phyloP scores from a whole-genome alignment of 176 grass and related monocot genomes.

The Musa schizocarpa region DNA sequence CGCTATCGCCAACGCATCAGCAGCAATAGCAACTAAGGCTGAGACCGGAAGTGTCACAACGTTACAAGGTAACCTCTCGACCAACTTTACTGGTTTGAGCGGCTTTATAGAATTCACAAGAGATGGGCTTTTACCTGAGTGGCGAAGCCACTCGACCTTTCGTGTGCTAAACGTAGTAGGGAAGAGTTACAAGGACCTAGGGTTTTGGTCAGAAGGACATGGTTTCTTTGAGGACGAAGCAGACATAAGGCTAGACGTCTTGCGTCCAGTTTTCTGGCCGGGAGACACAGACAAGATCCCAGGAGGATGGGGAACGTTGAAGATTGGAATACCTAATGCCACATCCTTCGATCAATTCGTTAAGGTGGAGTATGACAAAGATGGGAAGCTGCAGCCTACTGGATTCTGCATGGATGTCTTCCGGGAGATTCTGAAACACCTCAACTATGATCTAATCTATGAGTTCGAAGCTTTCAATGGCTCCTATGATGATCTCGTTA shows the following conservation, averaged over 20 bases:
- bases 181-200: neutral
- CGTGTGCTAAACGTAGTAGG: constrained; percentile 23
- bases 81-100: constrained; percentile 21
- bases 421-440: constrained; percentile 1
- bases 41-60: neutral
- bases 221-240: constrained; percentile 13
- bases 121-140: neutral
- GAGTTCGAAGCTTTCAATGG: neutral
- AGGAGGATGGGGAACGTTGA: constrained; percentile 18
- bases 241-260: neutral
- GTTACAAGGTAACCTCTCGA: neutral
- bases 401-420: constrained; percentile 41
- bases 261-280: constrained; percentile 18
- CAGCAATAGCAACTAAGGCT: neutral
- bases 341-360: constrained; percentile 18
- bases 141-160: neutral
- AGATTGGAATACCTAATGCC: constrained; percentile 22
- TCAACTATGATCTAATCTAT: constrained; percentile 25
- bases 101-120: neutral
- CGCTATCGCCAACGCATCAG: neutral
- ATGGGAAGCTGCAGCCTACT: neutral
- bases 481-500: constrained; percentile 21
- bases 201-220: constrained; percentile 19
- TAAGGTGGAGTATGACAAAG: constrained; percentile 7
- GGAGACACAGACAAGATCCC: constrained; percentile 12